phyloP scores from a whole-genome alignment of 2,329 filamentous ascomycete species.

The Chalaropsis thielavioides region DNA sequence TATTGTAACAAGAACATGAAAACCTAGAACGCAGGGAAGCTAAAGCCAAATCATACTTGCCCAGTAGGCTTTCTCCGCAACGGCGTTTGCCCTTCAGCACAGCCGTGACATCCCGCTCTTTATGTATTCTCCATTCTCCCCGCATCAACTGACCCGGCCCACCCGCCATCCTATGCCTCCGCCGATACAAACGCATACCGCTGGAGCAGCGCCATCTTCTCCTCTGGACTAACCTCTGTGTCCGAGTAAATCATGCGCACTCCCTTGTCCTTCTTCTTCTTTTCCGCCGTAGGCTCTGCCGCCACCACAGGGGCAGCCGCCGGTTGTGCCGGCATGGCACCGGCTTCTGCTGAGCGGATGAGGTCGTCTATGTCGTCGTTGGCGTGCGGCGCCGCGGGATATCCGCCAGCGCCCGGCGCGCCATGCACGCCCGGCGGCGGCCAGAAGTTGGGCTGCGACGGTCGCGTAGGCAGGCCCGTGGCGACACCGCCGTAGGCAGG shows the following conservation, averaged over 20 bases:
- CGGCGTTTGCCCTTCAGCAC: background rate
- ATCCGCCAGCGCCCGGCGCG: slow-evolving; percentile 23
- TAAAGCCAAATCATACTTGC: slow-evolving; percentile 3
- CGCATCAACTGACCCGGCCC: background rate
- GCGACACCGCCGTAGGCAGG: slow-evolving; percentile 22
- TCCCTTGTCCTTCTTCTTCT: slow-evolving; percentile 55
- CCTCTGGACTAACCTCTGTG: slow-evolving; percentile 67
- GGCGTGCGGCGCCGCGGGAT: slow-evolving; percentile 20
- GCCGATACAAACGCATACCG: slow-evolving; percentile 51
- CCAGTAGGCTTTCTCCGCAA: background rate
- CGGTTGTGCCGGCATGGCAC: slow-evolving; percentile 29
- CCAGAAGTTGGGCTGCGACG: slow-evolving; percentile 20
- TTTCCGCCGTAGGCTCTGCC: slow-evolving; percentile 30
- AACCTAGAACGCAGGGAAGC: slow-evolving; percentile 6
- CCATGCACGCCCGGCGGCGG: background rate
- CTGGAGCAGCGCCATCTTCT: slow-evolving; percentile 68
- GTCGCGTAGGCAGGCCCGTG: slow-evolving; percentile 32
- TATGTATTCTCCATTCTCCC: background rate
- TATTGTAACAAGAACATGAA: background rate
- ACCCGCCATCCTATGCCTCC: slow-evolving; percentile 11
- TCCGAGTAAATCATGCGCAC: slow-evolving; percentile 68
- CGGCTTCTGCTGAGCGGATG: slow-evolving; percentile 50
- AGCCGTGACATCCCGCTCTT: background rate
- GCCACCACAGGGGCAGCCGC: slow-evolving; percentile 29
- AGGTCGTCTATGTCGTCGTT: slow-evolving; percentile 51